Conservation (phyloP, 2,329 filamentous ascomycete genomes). For the Chalaropsis thielavioides region DNA sequence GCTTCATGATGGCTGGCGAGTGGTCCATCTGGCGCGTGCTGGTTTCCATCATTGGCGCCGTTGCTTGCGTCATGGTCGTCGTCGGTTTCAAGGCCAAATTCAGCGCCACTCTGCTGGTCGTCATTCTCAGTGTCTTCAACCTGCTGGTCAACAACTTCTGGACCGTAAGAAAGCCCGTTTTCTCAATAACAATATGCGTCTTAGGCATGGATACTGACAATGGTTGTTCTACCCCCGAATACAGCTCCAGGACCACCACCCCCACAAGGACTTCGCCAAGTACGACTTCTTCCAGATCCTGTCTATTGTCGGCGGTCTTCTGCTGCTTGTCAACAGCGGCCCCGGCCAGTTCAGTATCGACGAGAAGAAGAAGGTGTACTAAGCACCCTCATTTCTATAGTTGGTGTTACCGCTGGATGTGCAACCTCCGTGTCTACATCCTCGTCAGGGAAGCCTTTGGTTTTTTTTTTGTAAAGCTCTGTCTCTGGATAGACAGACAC, state of each 20-base stretch:
- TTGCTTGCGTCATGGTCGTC: conserved; percentile 95
- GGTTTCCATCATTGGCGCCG: conserved; percentile 69
- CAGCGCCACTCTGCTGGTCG: conserved; percentile 85
- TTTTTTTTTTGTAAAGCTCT: neutral
- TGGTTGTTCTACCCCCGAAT: conserved; percentile 7
- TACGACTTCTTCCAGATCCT: conserved; percentile 99
- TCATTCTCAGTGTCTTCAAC: conserved; percentile 94
- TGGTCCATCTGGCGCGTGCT: conserved; percentile 82
- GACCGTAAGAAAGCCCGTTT: conserved; percentile 54
- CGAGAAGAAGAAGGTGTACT: conserved; percentile 99
- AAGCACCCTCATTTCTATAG: conserved; percentile 21
- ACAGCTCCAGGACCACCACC: conserved; percentile 90
- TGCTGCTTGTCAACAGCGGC: conserved; percentile 96
- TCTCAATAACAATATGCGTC: neutral
- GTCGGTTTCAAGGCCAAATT: conserved; percentile 99
- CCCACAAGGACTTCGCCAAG: conserved; percentile 99
- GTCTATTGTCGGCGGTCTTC: conserved; percentile 90
- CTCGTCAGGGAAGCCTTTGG: neutral
- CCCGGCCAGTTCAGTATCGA: conserved; percentile 96
- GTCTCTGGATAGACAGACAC: neutral
- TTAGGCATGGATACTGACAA: neutral
- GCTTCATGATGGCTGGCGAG: conserved; percentile 87
- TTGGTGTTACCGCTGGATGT: neutral
- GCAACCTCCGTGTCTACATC: neutral
- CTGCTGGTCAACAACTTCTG: conserved; percentile 98